Evolutionary conservation across 2,329 filamentous ascomycete genomes (phyloP).

Genomic region (Epichloe uncinata): DNA sequence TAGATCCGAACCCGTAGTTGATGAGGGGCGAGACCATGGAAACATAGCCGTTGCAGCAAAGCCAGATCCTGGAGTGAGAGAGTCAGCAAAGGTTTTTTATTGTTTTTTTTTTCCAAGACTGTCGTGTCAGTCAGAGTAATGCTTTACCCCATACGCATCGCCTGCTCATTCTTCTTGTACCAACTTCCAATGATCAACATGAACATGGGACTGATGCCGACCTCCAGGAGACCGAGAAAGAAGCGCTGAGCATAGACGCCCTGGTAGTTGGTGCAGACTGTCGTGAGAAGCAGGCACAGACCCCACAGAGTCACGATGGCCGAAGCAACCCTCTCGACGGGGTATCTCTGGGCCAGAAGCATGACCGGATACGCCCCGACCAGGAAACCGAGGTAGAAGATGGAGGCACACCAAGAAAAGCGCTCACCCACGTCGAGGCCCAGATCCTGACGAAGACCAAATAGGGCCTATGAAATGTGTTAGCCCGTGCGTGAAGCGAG

Average conservation of each 20-base stretch:
- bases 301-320: constrained; percentile 15
- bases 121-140: background rate
- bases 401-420: constrained; percentile 10
- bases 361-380: constrained; percentile 24
- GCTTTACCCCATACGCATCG: constrained; percentile 20
- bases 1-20: constrained; percentile 48
- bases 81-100: background rate
- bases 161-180: constrained; percentile 17
- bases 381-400: constrained; percentile 36
- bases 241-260: constrained; percentile 27
- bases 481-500: background rate
- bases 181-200: constrained; percentile 5
- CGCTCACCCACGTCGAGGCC: constrained; percentile 3
- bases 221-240: constrained; percentile 28
- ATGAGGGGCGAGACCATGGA: constrained; percentile 46
- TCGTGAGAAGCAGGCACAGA: constrained; percentile 24
- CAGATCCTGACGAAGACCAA: constrained; percentile 5
- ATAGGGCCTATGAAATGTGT: background rate
- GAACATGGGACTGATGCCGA: constrained; percentile 17
- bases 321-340: constrained; percentile 16
- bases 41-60: constrained; percentile 37
- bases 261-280: constrained; percentile 22
- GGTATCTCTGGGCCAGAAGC: constrained; percentile 17
- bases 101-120: background rate
- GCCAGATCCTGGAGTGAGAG: constrained; percentile 14